Evolutionary conservation across 192 early-diverging fungal genomes (phyloP).

Genomic region (Gorgonomyces haynaldii): DNA sequence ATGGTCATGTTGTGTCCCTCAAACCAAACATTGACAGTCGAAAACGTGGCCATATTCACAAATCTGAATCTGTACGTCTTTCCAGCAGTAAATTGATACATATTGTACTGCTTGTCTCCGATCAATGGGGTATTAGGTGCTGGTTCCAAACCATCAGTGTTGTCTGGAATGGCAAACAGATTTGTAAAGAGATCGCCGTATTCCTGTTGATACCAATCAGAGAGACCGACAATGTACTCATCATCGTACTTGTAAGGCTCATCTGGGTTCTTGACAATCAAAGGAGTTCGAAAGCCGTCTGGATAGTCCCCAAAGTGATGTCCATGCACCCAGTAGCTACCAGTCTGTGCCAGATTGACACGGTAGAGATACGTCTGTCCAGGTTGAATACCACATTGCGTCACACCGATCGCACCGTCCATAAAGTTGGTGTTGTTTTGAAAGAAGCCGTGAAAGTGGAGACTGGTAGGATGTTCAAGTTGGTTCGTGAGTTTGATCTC

Average conservation of each 20-base stretch:
- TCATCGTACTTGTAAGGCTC: slow-evolving; percentile 56
- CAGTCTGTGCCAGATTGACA: slow-evolving; percentile 50
- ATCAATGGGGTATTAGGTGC: slow-evolving; percentile 58
- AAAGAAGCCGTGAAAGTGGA: slow-evolving; percentile 62
- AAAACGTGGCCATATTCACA: slow-evolving; percentile 67
- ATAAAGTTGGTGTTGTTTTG: slow-evolving; percentile 59
- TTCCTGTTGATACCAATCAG: slow-evolving; percentile 48
- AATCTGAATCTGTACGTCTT: slow-evolving; percentile 76
- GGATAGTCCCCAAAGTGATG: slow-evolving; percentile 61
- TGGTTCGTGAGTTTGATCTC: slow-evolving; percentile 19
- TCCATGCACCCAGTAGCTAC: slow-evolving; percentile 79
- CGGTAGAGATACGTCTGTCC: slow-evolving; percentile 57
- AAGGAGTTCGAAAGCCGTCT: slow-evolving; percentile 60
- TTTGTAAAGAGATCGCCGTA: slow-evolving; percentile 40
- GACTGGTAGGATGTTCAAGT: slow-evolving; percentile 17
- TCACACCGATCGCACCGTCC: slow-evolving; percentile 60
- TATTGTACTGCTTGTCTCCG: slow-evolving; percentile 10
- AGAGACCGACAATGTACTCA: slow-evolving; percentile 36
- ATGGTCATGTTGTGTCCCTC: slow-evolving; percentile 67
- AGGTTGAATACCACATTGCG: slow-evolving; percentile 61
- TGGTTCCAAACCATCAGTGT: slow-evolving; percentile 35
- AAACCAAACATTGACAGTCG: slow-evolving; percentile 65
- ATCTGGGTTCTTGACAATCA: slow-evolving; percentile 53
- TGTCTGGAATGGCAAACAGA: slow-evolving; percentile 40
- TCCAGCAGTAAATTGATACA: slow-evolving; percentile 50